Evolutionary conservation across 2,329 filamentous ascomycete genomes (phyloP).

Genomic region (Fusarium pilosicola): DNA sequence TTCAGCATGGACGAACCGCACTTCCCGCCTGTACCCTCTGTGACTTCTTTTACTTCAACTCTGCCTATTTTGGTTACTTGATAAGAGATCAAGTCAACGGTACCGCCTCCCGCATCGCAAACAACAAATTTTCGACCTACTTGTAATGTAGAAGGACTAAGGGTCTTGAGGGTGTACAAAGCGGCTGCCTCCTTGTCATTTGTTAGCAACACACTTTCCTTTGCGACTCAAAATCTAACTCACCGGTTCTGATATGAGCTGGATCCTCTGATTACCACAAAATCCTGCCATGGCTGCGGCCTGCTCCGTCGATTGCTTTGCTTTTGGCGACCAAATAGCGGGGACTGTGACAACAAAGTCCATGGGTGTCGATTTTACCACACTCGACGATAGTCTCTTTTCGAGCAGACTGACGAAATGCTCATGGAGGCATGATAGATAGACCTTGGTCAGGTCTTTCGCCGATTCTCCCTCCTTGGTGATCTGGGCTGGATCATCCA

Average conservation of each 20-base stretch:
- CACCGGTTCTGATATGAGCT: conserved; percentile 61
- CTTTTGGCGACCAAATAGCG: conserved; percentile 66
- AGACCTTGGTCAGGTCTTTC: conserved; percentile 53
- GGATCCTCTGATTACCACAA: conserved; percentile 54
- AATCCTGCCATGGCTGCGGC: conserved; percentile 53
- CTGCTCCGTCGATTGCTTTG: conserved; percentile 60
- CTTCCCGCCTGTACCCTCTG: conserved; percentile 59
- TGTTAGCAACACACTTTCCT: conserved; percentile 21
- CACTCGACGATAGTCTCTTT: conserved; percentile 53
- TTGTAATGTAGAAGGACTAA: conserved; percentile 54
- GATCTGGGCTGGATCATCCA: conserved; percentile 48
- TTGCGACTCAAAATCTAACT: conserved; percentile 5
- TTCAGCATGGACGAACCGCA: conserved; percentile 63
- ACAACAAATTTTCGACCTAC: conserved; percentile 61
- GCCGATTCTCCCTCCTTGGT: conserved; percentile 50
- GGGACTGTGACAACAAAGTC: conserved; percentile 68
- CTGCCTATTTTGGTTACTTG: conserved; percentile 55
- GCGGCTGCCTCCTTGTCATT: conserved; percentile 59
- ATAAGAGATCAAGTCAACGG: conserved; percentile 65
- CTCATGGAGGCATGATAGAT: conserved; percentile 58
- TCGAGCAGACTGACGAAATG: conserved; percentile 59
- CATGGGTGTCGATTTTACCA: conserved; percentile 57
- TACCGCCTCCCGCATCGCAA: conserved; percentile 65
- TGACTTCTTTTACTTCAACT: conserved; percentile 60
- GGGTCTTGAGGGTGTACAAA: conserved; percentile 57